Conservation (phyloP, 345 rosid species). For the Nasturtium officinale region DNA sequence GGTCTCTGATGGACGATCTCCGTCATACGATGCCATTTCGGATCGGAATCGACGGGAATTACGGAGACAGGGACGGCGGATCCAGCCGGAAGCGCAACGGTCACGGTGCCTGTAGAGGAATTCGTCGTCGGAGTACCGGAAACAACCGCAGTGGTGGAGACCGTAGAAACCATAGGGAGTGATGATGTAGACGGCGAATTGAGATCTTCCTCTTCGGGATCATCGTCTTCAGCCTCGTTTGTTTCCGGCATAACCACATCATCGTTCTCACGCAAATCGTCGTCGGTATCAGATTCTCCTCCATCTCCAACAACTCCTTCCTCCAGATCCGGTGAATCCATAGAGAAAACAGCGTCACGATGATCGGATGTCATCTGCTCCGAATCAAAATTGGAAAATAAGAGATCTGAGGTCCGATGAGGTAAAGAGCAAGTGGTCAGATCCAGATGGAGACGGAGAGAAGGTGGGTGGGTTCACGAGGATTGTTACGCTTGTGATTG, state of each 20-base stretch:
- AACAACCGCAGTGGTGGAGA: conserved; percentile 30
- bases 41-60: conserved; percentile 49
- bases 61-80: conserved; percentile 48
- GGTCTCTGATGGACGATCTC: conserved; percentile 45
- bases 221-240: conserved; percentile 49
- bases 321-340: conserved; percentile 62
- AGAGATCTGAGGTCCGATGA: conserved; percentile 22
- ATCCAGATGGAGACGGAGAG: conserved; percentile 18
- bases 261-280: conserved; percentile 48
- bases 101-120: conserved; percentile 39
- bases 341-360: conserved; percentile 58
- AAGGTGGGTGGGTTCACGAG: conserved; percentile 29
- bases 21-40: conserved; percentile 41
- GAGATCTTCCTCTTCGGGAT: conserved; percentile 61
- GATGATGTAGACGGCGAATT: conserved; percentile 51
- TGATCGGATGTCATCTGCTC: conserved; percentile 61
- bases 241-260: conserved; percentile 45
- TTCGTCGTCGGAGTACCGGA: conserved; percentile 40
- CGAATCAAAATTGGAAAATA: not conserved
- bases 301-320: conserved; percentile 45
- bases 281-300: conserved; percentile 46
- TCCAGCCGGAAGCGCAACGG: conserved; percentile 49
- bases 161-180: conserved; percentile 39
- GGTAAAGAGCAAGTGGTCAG: conserved; percentile 6
- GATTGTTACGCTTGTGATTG: conserved; percentile 20